A percentile compares a stretch with the other conserved stretches of the same genome.
These are phyloP conservation scores for Medicago truncatula DNA, from an alignment of 306 rosid species.

Conservation along the genomic window DNA sequence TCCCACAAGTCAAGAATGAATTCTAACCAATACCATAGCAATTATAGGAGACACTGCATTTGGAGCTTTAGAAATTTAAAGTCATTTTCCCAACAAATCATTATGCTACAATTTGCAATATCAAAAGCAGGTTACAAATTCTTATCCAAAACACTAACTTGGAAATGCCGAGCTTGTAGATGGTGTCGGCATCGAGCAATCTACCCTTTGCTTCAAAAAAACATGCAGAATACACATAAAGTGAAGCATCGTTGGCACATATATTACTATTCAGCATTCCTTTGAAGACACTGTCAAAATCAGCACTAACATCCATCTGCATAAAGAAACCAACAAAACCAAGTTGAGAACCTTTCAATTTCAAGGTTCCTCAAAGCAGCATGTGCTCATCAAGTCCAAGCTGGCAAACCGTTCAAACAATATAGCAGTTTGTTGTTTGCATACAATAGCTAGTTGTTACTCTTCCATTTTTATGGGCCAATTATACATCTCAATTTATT, in stretches of 20 bases:
- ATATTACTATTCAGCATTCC: conserved; percentile 65
- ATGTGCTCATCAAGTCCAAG: conserved; percentile 4
- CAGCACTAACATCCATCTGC: conserved; percentile 67
- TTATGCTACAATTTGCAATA: conserved; percentile 16
- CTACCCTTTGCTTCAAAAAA: conserved; percentile 60
- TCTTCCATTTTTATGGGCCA: neutral
- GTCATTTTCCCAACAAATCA: neutral
- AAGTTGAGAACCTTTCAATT: conserved; percentile 15
- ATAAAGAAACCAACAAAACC: conserved; percentile 39
- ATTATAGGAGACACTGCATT: neutral
- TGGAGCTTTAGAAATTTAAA: neutral
- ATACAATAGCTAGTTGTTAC: neutral
- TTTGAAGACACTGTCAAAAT: conserved; percentile 56
- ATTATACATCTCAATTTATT: neutral
- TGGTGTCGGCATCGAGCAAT: conserved; percentile 61
- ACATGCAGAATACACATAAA: conserved; percentile 51
- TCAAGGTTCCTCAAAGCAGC: conserved; percentile 28
- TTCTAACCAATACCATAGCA: neutral
- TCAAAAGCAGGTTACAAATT: conserved; percentile 29
- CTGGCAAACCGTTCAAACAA: no score
- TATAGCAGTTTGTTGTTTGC: neutral
- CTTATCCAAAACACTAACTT: conserved; percentile 57
- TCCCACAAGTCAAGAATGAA: neutral
- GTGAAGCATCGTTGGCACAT: conserved; percentile 60
- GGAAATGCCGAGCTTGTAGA: conserved; percentile 71